Evolutionary conservation across 441 rosid genomes (phyloP), one percentile per base, ranked within the genome.

Genomic region (Omphalea diandra): DNA sequence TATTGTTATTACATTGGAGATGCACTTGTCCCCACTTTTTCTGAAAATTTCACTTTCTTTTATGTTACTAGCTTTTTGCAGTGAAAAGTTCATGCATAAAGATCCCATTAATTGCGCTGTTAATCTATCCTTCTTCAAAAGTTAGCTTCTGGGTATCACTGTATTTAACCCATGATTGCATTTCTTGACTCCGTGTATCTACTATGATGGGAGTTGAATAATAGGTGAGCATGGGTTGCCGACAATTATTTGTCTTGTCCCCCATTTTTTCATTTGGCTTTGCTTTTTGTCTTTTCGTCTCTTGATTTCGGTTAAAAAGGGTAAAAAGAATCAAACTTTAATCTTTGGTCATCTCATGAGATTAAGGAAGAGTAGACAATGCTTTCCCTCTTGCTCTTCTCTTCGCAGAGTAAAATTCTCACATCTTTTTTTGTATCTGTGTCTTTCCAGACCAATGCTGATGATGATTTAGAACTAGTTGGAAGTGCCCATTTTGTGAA

Each of bases 381-480:
- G 83, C 79, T 83, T 83, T 67, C 86, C 87, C 72, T 81, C 88
- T 71, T 84, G 88, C 73, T 84, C 86, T 78, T 84, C 86, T 76
- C 88, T 75, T 68, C 77, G 64, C 77, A 78, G 84, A 80, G 89
- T 87, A 82, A 82, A 56, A 50, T 62, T 66, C 47, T 56, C 50
- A 62, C 47, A 70, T 63, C 44, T 52, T 7, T 52, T 7, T 53
- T 54, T 59, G 59, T 22, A 68, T 32, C 27, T 67, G 46, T 63
- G 44, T 18, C 44, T 43, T 31, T 47, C 57, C 10, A 43, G 32
- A 11, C 32, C 46, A 49, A 70, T 46, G 1, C n/a, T n/a, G 3
- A 32, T 27, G 61, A 71, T 70, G 35, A 7, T 70, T 70, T 61
- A 31, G 44, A 63, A 32, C 32, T 24, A 41, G 1, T 43, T 50